Evolutionary conservation across 2,329 filamentous ascomycete species (phyloP), one percentile per base, ranked within the genome.

Genomic region (Ceratocystis smalleyi): DNA sequence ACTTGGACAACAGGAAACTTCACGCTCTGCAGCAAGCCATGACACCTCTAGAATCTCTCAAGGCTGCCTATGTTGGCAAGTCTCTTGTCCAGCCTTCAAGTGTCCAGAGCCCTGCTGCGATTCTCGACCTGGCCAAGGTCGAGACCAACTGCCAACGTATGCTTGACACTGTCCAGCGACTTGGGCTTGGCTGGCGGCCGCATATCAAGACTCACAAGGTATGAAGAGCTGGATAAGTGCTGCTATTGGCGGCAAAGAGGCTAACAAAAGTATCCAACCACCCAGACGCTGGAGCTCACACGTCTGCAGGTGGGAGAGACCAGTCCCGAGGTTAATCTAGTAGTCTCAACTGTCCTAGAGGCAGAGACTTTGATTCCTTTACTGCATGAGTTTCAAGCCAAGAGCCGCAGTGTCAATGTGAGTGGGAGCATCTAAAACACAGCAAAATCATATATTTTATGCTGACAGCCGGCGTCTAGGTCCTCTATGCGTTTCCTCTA

Each of bases 161-260:
- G 87, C 80, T 90, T 5, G 76, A 83, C 12, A 81, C 87, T 0
- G 79, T 81, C 15, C 72, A 79, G 49, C 74, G 75, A 61, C 74
- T 91, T 15, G 77, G 79, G 0, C 77, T 91, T 27, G 80, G 79
- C 5, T 92, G 89, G 76, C 78, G 89, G 66, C 85, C 86, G 1
- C 89, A 94, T 72, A 83, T 92, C 66, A 94, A 94, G 75, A 91
- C 87, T 24, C 89, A 94, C 73, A 94, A 94, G 77, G 86, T 86
- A 73, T 64, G 49, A 40, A 2, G 2, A 19, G 10, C 27, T 10
- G 6, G 24, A 12, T 40, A 4, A 4, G 3, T 3, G 4, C 35
- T 40, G 10, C 12, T 40, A 40, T 40, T 40, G 12, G 35, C 12
- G 35, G 12, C 35, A 40, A 15, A 51, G 22, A 61, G 69, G 59